A percentile compares a stretch with the other conserved stretches of the same genome.
These are phyloP conservation scores for Bruguiera sexangula DNA, from an alignment of 345 rosid genomes.

Conservation along the genomic window DNA sequence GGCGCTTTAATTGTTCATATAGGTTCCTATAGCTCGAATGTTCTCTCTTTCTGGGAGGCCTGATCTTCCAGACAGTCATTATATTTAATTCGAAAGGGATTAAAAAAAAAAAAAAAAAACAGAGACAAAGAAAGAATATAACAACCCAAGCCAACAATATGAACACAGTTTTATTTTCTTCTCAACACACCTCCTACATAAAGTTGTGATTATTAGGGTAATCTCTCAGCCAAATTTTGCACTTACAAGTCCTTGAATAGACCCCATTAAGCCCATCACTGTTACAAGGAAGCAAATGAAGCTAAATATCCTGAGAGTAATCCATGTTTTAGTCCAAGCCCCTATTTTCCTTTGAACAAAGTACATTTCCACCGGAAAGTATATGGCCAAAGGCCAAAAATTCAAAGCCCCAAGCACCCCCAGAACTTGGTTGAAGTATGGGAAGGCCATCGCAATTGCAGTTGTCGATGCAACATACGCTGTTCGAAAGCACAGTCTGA, in stretches of 20 bases:
- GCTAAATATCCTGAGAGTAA: conserved; percentile 52
- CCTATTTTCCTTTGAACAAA: conserved; percentile 45
- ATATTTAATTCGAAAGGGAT: too few species aligned
- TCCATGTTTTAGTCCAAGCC: conserved; percentile 51
- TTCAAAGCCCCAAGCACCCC: conserved; percentile 60
- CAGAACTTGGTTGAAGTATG: conserved; percentile 60
- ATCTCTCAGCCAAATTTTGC: conserved; percentile 36
- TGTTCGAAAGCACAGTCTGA: conserved; percentile 47
- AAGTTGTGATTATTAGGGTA: too few species aligned
- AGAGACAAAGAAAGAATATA: too few species aligned
- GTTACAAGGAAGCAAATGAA: conserved; percentile 40
- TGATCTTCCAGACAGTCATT: too few species aligned
- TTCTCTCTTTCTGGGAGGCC: too few species aligned
- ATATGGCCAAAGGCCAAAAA: conserved; percentile 64
- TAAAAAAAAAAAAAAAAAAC: too few species aligned
- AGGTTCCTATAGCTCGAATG: too few species aligned
- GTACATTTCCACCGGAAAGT: conserved; percentile 70
- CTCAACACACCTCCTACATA: too few species aligned
- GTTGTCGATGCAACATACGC: conserved; percentile 44
- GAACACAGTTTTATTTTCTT: too few species aligned
- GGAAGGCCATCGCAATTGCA: conserved; percentile 42
- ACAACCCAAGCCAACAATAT: too few species aligned
- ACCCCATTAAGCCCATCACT: conserved; percentile 39
- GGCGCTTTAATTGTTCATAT: too few species aligned
- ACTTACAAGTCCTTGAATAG: conserved; percentile 37